Evolutionary conservation across 441 rosid genomes (phyloP).

Genomic region (Bocquillonia castaneifolia): DNA sequence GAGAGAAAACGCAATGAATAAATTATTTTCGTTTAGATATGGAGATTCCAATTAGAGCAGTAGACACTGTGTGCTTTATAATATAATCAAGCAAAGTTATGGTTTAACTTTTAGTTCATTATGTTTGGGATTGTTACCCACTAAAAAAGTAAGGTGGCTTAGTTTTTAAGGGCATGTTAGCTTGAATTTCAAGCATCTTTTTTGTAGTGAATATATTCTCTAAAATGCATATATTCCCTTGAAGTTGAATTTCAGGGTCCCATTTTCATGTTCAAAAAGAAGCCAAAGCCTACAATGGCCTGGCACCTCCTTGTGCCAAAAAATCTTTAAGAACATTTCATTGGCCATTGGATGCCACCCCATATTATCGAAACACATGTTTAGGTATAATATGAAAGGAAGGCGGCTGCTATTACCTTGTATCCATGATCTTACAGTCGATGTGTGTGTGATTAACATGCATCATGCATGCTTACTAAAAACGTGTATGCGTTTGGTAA

Average conservation of each 20-base stretch:
- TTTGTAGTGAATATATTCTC: conserved; percentile 52
- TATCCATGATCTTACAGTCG: too few species aligned
- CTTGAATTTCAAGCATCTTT: conserved; percentile 86
- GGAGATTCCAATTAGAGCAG: conserved; percentile 33
- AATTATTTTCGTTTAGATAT: conserved; percentile 29
- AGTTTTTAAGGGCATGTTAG: conserved; percentile 54
- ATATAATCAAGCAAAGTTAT: conserved; percentile 48
- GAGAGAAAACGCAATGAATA: conserved; percentile 5
- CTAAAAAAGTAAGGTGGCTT: conserved; percentile 33
- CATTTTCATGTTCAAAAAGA: too few species aligned
- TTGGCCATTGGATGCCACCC: too few species aligned
- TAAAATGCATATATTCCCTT: conserved; percentile 72
- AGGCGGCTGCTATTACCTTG: too few species aligned
- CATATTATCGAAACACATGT: too few species aligned
- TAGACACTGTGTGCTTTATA: conserved; percentile 4
- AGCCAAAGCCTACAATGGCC: too few species aligned
- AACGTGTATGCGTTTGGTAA: too few species aligned
- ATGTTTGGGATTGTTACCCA: conserved; percentile 17
- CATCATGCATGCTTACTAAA: too few species aligned
- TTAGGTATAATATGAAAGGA: too few species aligned
- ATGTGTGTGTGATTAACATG: too few species aligned
- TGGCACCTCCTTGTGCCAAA: too few species aligned
- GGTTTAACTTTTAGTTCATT: conserved; percentile 55
- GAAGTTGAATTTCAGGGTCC: conserved; percentile 38
- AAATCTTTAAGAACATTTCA: too few species aligned